A percentile compares a stretch with the other conserved stretches of the same genome.
Conservation (phyloP, 768 basidiomycete genomes). For the Rhodotorula kratochvilovae region DNA sequence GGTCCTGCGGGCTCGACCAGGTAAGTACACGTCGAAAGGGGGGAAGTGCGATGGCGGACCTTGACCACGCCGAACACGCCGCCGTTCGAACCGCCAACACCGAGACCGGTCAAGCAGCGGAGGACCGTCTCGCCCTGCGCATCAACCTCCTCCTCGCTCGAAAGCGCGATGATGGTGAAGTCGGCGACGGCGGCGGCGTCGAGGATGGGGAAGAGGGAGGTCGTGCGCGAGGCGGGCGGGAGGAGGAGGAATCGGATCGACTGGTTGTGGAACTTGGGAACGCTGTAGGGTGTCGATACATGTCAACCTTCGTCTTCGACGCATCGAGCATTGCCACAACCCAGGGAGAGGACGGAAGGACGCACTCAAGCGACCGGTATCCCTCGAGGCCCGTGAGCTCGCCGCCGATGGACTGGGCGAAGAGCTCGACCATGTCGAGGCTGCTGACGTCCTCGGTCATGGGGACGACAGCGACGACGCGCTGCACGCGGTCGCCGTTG, state of each 20-base stretch:
- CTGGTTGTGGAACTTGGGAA: slow-evolving; percentile 72
- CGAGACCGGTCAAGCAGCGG: slow-evolving; percentile 81
- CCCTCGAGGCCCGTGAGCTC: slow-evolving; percentile 51
- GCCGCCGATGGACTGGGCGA: slow-evolving; percentile 61
- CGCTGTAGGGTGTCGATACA: slow-evolving; percentile 52
- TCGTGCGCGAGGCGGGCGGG: slow-evolving; percentile 41
- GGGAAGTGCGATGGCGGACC: not conserved
- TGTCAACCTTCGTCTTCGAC: too few relatives aligned
- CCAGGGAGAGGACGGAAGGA: not conserved
- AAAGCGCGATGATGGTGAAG: slow-evolving; percentile 80
- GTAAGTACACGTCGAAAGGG: too few relatives aligned
- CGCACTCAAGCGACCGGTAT: slow-evolving; percentile 27
- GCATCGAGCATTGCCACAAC: too few relatives aligned
- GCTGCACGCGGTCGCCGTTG: slow-evolving; percentile 64
- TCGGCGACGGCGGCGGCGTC: slow-evolving; percentile 84
- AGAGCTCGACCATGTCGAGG: slow-evolving; percentile 54
- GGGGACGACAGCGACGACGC: slow-evolving; percentile 83
- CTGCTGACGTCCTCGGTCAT: slow-evolving; percentile 65
- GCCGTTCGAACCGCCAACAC: slow-evolving; percentile 75
- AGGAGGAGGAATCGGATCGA: slow-evolving; percentile 77
- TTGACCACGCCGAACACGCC: slow-evolving; percentile 53
- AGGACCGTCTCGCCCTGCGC: slow-evolving; percentile 80
- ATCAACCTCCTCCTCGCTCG: slow-evolving; percentile 74
- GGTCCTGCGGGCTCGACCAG: slow-evolving; percentile 11
- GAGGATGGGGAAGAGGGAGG: slow-evolving; percentile 64